Base-by-base conservation (phyloP, 805 yeast genomes). In the Ogataea pini region DNA sequence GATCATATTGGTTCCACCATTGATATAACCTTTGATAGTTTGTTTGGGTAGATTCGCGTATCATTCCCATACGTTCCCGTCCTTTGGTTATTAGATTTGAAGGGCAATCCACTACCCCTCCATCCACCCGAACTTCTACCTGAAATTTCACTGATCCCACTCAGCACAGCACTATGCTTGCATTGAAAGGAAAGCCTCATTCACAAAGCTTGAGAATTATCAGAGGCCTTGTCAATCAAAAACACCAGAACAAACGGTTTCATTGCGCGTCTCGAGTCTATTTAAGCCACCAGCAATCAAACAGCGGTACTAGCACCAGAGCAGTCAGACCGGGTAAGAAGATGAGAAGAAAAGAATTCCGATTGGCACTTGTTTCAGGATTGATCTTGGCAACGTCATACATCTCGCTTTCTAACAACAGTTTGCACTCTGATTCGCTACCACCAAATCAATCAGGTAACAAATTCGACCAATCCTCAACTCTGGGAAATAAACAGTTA, bases 301-400 rank as follows among this genome's bases (percentile, higher is more conserved):
- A 8, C 38, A 36, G 16, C 36, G 37, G 39, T 22, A 22, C 5
- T 8, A 48, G 32, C 31, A 45, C 38, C 7, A 43, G 24, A 25
- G 28, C 52, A 14, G 16, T 49, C 17, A 52, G 44, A 42, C 39
- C 44, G 18, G 46, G 54, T 5, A 48, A 51, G 16, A 58, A 44
- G 31, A 67, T 64, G 65, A 61, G 62, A 49, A 59, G 52, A 53
- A 55, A 59, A 43, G 69, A 64, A 28, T 50, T 66, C 42, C 59
- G 61, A 14, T 47, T 67, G 44, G 67, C 68, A 1, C 32, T 68
- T 3, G 62, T 62, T 12, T 67, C 70, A 1, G 72, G 71, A 1
- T 37, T 68, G 13, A 49, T 68, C 7, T 49, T 68, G 28, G 71
- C 68, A 0, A 62, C 67, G 4, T 64, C 70, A 7, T 68, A 67